These are phyloP conservation scores for Fraxinus sp. DNA, from an alignment of 305 asterid species.

Conservation along the genomic window DNA sequence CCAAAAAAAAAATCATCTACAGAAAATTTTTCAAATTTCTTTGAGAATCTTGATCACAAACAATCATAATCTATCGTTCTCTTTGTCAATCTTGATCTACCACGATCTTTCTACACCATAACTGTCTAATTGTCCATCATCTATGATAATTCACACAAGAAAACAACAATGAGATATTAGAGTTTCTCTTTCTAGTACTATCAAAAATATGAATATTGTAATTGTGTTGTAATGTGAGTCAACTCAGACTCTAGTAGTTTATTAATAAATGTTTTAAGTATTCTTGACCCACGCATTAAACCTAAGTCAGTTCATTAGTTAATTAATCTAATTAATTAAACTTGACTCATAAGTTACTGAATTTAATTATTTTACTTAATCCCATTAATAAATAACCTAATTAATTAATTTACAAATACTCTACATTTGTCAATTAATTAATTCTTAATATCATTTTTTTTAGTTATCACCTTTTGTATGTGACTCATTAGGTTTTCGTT, in stretches of 20 bases:
- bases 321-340: no score
- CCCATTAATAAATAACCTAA: background rate
- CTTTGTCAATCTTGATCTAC: background rate
- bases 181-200: background rate
- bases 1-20: no score
- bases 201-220: no score
- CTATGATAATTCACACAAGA: background rate
- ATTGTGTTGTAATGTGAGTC: background rate
- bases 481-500: no score
- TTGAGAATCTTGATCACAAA: no score
- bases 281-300: background rate
- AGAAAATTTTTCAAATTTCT: no score
- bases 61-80: background rate
- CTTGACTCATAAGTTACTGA: background rate
- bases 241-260: background rate
- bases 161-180: background rate
- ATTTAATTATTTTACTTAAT: no score
- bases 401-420: no score
- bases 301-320: background rate
- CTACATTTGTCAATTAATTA: background rate
- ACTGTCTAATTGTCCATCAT: background rate
- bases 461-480: background rate
- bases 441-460: no score
- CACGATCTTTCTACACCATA: background rate
- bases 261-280: no score